Evolutionary conservation across 2,329 filamentous ascomycete genomes (phyloP), one percentile per base, ranked within the genome.

Genomic region (Paecilomyces sp.): DNA sequence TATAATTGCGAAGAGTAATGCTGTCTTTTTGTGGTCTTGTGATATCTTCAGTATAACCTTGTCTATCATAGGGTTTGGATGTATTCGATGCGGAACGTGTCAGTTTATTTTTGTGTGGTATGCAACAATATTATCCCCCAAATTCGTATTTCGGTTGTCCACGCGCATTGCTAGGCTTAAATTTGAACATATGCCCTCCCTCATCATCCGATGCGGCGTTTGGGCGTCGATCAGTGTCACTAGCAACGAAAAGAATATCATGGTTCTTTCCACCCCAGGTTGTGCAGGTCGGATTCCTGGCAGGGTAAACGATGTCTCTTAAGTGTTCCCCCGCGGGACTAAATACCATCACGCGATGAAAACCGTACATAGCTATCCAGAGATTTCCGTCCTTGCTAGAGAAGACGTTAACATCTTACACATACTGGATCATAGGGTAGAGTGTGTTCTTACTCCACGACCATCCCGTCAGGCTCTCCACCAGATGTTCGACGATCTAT

Each of bases 381-480:
- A 76, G 67, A 57, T 75, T 75, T 3, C 72, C 72, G 13, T 72
- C 64, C 1, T 69, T 69, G 50, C 70, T 74, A 51, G 22, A 7
- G 12, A 36, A 11, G 15, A 9, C 24, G 13, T 57, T 56, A 59
- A 56, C 24, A 34, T 52, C 6, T 28, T 25, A n/a, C 13, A 36
- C 3, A 54, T 13, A 28, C 18, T 31, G 5, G 13, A 56, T 9
- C 3, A 13, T 34, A 28, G 24, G 30, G 11, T 30, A 15, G 7
- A 15, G 2, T 33, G 30, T 47, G n/a, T 12, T 66, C 71, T 58
- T 65, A 75, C 73, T 75, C 74, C 11, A 74, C 61, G 6, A 76
- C 71, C 70, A 75, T 73, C 3, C 74, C 74, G 64, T 77, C 74
- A 2, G 72, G 73, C 59, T 75, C 71, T 13, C 67, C 72, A 58